Evolutionary conservation across 495 filamentous ascomycete genomes (phyloP), one percentile per base, ranked within the genome.

Genomic region (Penicillium diatomitis): DNA sequence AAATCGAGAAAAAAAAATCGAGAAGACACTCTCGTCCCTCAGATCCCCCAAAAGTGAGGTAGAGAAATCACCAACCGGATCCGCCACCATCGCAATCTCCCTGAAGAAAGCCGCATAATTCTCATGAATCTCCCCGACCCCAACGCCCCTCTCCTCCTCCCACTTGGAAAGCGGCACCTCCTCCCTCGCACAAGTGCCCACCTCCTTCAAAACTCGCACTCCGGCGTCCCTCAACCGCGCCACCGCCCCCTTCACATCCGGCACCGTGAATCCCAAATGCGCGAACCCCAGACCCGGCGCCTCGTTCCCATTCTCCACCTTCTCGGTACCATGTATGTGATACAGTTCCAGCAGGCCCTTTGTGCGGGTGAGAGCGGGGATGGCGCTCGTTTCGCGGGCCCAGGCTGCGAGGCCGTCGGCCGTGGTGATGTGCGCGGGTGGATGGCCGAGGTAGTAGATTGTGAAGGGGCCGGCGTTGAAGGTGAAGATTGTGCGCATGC

Each of bases 401-500:
- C 65, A 71, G 0, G 44, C 31, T 6, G 48, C 36, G 28, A 62
- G 46, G 30, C 66, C 56, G 0, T 58, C 58, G n/a, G 46, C 44
- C 0, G 58, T 54, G 31, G 51, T 52, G 4, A 49, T 37, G 8
- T 60, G 56, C 9, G 61, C 20, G 20, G 20, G 57, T 6, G 68
- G 68, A 46, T 70, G 62, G 9, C 67, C 68, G n/a, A 71, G 62
- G 47, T 70, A 71, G 52, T 70, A 71, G 53, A 71, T 62, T 30
- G 67, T 70, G 55, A 67, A 68, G 29, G 68, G 68, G 10, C 68
- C 68, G 28, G 67, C 60, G 52, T 71, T 71, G 62, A 70, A 65
- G 9, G 67, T 70, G 57, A 72, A 77, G 38, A 76, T 55, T 8
- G 69, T 59, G 20, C 71, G 72, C 66, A 77, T 71, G 45, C 74